Conservation (phyloP, 768 basidiomycete species). For the Jaapia argillacea region DNA sequence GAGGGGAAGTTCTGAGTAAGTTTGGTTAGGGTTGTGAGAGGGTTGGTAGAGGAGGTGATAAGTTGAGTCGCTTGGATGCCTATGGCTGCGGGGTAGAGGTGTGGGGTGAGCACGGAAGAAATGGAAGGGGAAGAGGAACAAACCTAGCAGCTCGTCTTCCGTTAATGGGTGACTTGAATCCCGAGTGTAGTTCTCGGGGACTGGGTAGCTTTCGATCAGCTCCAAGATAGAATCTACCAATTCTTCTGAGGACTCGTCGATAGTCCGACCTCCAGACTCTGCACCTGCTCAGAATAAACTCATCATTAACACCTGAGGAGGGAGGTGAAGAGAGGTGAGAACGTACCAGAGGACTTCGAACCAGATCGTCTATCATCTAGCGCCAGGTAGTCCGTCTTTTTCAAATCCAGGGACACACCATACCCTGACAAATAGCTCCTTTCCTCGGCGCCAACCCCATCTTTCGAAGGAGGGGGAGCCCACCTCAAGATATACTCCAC, state of each 20-base stretch:
- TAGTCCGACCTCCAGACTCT: too few species aligned
- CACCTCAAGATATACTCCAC: slow-evolving; percentile 75
- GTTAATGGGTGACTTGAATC: slow-evolving; percentile 34
- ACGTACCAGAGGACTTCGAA: too few species aligned
- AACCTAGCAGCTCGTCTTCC: slow-evolving; percentile 48
- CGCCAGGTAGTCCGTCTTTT: slow-evolving; percentile 95
- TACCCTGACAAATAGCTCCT: slow-evolving; percentile 69
- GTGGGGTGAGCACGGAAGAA: background rate
- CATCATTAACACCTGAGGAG: too few species aligned
- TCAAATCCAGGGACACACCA: slow-evolving; percentile 86
- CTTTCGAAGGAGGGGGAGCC: slow-evolving; percentile 28
- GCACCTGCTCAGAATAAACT: too few species aligned
- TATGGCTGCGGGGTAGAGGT: slow-evolving; percentile 32
- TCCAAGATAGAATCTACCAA: too few species aligned
- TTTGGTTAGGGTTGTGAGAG: slow-evolving; percentile 46
- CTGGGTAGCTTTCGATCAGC: too few species aligned
- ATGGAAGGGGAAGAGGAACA: slow-evolving; percentile 25
- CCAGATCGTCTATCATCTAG: slow-evolving; percentile 71
- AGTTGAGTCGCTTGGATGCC: slow-evolving; percentile 71
- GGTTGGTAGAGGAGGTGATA: slow-evolving; percentile 45
- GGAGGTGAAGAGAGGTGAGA: too few species aligned
- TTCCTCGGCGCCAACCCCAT: slow-evolving; percentile 11
- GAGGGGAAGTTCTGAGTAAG: slow-evolving; percentile 87
- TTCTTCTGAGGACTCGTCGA: too few species aligned
- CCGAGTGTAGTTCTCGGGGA: slow-evolving; percentile 28